These are phyloP conservation scores for Dicorynia guianensis DNA, from an alignment of 306 rosid species.

Conservation along the genomic window DNA sequence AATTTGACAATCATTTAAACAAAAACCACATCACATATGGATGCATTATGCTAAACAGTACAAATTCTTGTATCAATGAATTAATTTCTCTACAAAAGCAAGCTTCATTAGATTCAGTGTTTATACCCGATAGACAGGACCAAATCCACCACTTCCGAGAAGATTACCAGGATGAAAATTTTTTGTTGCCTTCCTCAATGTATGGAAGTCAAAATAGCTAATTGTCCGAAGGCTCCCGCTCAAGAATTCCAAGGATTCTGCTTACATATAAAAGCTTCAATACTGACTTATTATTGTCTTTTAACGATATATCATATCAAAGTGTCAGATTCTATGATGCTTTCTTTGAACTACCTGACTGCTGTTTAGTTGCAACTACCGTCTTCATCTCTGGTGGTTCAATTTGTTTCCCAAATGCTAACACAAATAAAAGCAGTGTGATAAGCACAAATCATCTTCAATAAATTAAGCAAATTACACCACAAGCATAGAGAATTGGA, in stretches of 20 bases:
- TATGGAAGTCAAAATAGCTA: constrained; percentile 59
- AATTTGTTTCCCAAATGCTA: constrained; percentile 37
- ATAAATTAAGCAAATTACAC: constrained; percentile 39
- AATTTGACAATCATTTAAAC: not conserved
- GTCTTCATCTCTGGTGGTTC: constrained; percentile 45
- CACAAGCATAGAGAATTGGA: not conserved
- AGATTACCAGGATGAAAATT: constrained; percentile 68
- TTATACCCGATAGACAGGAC: constrained; percentile 89
- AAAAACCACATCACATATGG: not conserved
- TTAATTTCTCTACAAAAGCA: constrained; percentile 1
- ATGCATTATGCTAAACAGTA: not conserved
- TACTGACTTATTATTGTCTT: not conserved
- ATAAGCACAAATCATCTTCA: constrained; percentile 47
- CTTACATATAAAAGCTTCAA: constrained; percentile 25
- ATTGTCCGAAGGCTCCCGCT: constrained; percentile 75
- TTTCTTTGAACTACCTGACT: constrained; percentile 53
- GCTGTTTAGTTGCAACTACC: constrained; percentile 45
- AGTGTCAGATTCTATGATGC: not conserved
- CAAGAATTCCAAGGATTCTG: constrained; percentile 61
- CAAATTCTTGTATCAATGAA: not conserved
- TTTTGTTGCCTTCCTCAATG: constrained; percentile 81
- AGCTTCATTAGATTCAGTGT: constrained; percentile 35
- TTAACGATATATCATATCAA: constrained; percentile 4
- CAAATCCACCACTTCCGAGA: constrained; percentile 97
- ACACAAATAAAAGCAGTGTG: constrained; percentile 30